Evolutionary conservation across 2,329 filamentous ascomycete genomes (phyloP).

Genomic region (Phialophora macrospora): DNA sequence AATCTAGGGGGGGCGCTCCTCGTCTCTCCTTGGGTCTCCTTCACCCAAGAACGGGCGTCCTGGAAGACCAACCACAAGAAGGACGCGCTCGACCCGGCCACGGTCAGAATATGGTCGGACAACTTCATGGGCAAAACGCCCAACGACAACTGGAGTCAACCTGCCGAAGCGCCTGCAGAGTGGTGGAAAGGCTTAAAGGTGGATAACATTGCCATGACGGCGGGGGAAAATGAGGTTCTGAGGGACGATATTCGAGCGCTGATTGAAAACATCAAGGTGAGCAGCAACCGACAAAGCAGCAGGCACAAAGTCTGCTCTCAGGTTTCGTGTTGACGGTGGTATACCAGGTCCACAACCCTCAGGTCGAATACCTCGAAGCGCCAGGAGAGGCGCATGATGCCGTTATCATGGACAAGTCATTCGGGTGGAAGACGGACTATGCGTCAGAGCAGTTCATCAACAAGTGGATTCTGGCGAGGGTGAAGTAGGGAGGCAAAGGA

Average conservation of each 20-base stretch:
- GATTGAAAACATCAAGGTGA: constrained; percentile 26
- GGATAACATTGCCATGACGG: constrained; percentile 26
- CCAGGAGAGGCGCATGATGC: constrained; percentile 25
- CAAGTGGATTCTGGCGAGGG: constrained; percentile 25
- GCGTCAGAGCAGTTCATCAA: constrained; percentile 23
- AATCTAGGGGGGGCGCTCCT: constrained; percentile 56
- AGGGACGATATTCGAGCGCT: constrained; percentile 29
- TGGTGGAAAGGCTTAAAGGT: constrained; percentile 34
- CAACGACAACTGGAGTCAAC: constrained; percentile 28
- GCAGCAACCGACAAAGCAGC: not conserved
- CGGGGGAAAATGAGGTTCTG: constrained; percentile 29
- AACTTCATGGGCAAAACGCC: constrained; percentile 28
- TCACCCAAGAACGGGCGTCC: constrained; percentile 45
- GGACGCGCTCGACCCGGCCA: constrained; percentile 20
- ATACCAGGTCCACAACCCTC: constrained; percentile 15
- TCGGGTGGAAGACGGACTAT: constrained; percentile 18
- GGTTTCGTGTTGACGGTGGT: not conserved
- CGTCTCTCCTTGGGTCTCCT: constrained; percentile 63
- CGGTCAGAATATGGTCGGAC: constrained; percentile 23
- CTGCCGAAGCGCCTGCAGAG: constrained; percentile 24
- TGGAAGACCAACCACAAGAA: constrained; percentile 22
- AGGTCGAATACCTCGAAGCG: constrained; percentile 25
- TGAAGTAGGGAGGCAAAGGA: not conserved
- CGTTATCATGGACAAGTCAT: constrained; percentile 20
- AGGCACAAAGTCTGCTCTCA: not conserved